Evolutionary conservation across 148 eudicot species (phyloP).

Genomic region (Rhododendron simsii): DNA sequence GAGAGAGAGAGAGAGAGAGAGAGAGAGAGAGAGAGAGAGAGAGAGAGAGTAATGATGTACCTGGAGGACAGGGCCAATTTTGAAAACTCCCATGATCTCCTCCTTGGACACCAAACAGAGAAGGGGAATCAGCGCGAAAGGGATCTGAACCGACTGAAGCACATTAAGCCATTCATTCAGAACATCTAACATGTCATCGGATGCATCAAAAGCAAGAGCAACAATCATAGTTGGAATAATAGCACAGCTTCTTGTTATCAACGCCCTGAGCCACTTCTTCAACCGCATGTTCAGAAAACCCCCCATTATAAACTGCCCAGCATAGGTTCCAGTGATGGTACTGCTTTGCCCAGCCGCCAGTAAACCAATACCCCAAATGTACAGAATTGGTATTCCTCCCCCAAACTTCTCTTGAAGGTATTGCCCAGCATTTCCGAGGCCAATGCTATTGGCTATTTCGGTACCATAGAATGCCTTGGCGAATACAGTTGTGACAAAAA

Average conservation of each 20-base stretch:
- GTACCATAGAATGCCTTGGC: constrained; percentile 94
- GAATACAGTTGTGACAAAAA: constrained; percentile 85
- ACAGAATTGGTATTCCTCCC: constrained; percentile 80
- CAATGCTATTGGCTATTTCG: constrained; percentile 63
- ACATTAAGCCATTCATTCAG: constrained; percentile 96
- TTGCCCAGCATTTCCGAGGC: constrained; percentile 86
- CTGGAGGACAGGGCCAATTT: constrained; percentile 71
- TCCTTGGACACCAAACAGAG: constrained; percentile 89
- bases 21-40: not conserved
- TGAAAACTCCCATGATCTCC: constrained; percentile 86
- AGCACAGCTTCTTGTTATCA: constrained; percentile 92
- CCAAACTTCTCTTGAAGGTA: constrained; percentile 85
- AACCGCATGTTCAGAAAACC: constrained; percentile 75
- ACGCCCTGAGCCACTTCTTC: constrained; percentile 94
- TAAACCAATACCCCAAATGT: constrained; percentile 91
- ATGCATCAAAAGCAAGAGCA: constrained; percentile 74
- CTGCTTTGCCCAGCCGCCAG: constrained; percentile 99
- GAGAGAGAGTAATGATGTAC: constrained; percentile 31
- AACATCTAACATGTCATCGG: constrained; percentile 66
- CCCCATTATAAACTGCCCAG: constrained; percentile 98
- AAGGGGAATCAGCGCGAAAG: constrained; percentile 94
- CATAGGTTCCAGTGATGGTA: constrained; percentile 96
- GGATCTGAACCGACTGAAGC: constrained; percentile 90
- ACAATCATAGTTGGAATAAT: constrained; percentile 87
- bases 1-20: not conserved